Evolutionary conservation across 176 grass and related monocot species (phyloP), one percentile per base, ranked within the genome.

Genomic region (Eremochloa ophiuroides): DNA sequence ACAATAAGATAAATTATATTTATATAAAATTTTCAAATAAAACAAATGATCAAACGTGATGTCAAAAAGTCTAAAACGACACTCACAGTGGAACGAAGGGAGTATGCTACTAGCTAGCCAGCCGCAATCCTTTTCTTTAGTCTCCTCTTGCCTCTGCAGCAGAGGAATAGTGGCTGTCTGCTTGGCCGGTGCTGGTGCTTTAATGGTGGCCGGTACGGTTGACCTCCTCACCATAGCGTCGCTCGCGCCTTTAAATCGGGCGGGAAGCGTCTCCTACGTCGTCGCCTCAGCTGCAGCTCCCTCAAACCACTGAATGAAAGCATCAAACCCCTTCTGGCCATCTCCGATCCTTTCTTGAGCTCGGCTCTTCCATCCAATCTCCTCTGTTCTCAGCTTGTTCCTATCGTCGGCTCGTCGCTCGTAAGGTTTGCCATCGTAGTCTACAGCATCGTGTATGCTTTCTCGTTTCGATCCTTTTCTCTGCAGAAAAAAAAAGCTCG

Each of bases 121-220:
- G 56, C 18, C 11, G 56, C 40, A 74, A 39, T 80, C 74, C 13
- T 26, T 71, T 17, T 14, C 2, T 71, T 62, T 28, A 35, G 15
- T 10, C 8, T 20, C 63, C 43, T 20, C 63, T 31, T 58, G 43
- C 50, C 50, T 55, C 50, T 55, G 7, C 20, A 9, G 18, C 48
- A 51, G 48, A 25, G 56, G 53, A 59, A 46, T 11, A 51, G 71
- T 86, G n/a, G 85, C 25, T 46, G 71, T 70, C 18, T 26, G 25
- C 53, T 65, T 85, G 82, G 87, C 13, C 76, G 87, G 82, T 63
- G 87, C 63, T 29, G 77, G 39, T 51, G 63, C 87, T 76, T 74
- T 89, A 89, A 85, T 81, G 87, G 53, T n/a, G n/a, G n/a, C n/a
- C n/a, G n/a, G n/a, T n/a, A n/a, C 42, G 53, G 82, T 76, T 85